Evolutionary conservation across 2,329 filamentous ascomycete species (phyloP).

Genomic region (Venturia oleaginea): DNA sequence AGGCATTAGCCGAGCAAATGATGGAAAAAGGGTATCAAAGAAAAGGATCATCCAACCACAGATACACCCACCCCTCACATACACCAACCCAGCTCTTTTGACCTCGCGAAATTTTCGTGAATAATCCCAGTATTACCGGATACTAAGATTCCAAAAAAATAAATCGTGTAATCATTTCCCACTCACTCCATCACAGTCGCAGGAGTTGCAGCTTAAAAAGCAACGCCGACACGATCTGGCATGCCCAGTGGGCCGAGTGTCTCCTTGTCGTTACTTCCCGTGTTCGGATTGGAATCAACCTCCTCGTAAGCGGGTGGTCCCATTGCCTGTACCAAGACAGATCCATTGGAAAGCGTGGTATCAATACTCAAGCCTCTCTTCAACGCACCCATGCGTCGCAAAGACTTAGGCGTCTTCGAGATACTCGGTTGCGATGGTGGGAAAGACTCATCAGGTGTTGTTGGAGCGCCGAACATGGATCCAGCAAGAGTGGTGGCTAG

Average conservation of each 20-base stretch:
- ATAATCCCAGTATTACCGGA: conserved; percentile 1
- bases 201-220: background rate
- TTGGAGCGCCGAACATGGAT: background rate
- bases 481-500: conserved; percentile 5
- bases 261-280: background rate
- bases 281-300: conserved; percentile 5
- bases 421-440: background rate
- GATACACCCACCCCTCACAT: background rate
- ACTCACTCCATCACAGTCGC: background rate
- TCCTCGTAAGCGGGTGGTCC: conserved; percentile 10
- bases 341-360: conserved; percentile 12
- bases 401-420: conserved; percentile 7
- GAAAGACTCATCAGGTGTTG: conserved; percentile 1
- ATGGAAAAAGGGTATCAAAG: background rate
- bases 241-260: background rate
- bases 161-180: background rate
- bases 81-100: background rate
- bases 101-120: background rate
- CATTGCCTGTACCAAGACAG: background rate
- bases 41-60: background rate
- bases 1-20: conserved; percentile 1
- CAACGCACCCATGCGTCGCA: background rate
- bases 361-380: conserved; percentile 12
- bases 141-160: background rate
- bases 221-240: background rate